Evolutionary conservation across 345 rosid species (phyloP).

Genomic region (Eucalyptus brandiana): DNA sequence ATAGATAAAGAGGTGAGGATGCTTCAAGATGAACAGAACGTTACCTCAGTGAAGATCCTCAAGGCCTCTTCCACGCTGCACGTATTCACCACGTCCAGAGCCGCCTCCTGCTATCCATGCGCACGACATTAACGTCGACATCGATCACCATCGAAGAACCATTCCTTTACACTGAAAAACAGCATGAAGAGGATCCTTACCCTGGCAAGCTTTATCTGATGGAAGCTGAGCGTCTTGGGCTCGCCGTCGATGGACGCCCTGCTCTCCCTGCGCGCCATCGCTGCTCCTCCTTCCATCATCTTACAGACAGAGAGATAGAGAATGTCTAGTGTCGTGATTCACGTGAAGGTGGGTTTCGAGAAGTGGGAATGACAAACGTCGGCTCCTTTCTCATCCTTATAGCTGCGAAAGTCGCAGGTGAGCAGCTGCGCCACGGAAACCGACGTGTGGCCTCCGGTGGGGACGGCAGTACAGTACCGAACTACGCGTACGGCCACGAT

Average conservation of each 20-base stretch:
- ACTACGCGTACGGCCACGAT: background rate
- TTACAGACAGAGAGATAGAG: background rate
- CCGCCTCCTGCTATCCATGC: slow-evolving; percentile 22
- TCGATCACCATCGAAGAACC: background rate
- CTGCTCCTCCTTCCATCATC: background rate
- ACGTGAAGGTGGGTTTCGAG: background rate
- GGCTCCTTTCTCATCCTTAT: too few species aligned
- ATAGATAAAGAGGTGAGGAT: background rate
- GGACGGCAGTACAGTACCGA: too few species aligned
- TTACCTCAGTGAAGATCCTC: slow-evolving; percentile 25
- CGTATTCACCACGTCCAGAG: slow-evolving; percentile 24
- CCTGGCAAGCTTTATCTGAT: slow-evolving; percentile 30
- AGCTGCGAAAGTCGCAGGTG: too few species aligned
- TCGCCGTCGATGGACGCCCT: slow-evolving; percentile 31
- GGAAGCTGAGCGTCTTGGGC: slow-evolving; percentile 27
- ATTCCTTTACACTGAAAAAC: background rate
- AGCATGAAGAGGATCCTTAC: background rate
- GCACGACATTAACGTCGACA: background rate
- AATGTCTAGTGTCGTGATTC: background rate
- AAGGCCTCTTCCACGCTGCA: slow-evolving; percentile 31
- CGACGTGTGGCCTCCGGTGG: too few species aligned
- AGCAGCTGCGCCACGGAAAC: too few species aligned
- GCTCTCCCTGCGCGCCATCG: slow-evolving; percentile 1
- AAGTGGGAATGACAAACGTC: background rate
- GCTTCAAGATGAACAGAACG: background rate